Percentiles rank a stretch among this genome's conserved stretches.
These are phyloP conservation scores for Calonectria pauciramosa DNA, from an alignment of 2,329 filamentous ascomycete species.

Conservation along the genomic window DNA sequence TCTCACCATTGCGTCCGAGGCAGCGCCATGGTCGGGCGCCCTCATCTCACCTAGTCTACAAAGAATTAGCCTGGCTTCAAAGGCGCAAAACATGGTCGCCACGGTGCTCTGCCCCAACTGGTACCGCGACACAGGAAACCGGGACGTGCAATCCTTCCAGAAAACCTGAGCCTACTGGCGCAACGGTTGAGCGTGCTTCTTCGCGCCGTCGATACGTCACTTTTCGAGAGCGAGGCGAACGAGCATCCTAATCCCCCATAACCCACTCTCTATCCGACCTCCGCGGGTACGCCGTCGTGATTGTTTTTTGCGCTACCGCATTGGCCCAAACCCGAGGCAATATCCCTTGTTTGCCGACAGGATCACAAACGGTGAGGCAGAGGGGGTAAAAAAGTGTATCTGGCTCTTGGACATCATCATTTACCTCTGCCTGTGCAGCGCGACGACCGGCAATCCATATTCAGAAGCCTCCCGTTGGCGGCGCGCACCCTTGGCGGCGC, in stretches of 20 bases:
- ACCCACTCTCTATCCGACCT: slow-evolving; percentile 23
- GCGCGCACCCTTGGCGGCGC: not conserved
- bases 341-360: slow-evolving; percentile 11
- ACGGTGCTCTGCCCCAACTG: slow-evolving; percentile 26
- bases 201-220: slow-evolving; percentile 22
- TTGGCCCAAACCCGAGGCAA: slow-evolving; percentile 22
- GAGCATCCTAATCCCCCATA: slow-evolving; percentile 19
- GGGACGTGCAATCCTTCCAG: slow-evolving; percentile 5
- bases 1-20: slow-evolving; percentile 29
- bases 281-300: slow-evolving; percentile 24
- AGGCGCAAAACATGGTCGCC: slow-evolving; percentile 32
- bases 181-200: slow-evolving; percentile 17
- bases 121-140: slow-evolving; percentile 19
- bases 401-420: not conserved
- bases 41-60: slow-evolving; percentile 13
- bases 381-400: not conserved
- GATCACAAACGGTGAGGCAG: slow-evolving; percentile 1
- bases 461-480: not conserved
- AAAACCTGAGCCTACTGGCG: slow-evolving; percentile 1
- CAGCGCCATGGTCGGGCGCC: slow-evolving; percentile 22
- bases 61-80: slow-evolving; percentile 16
- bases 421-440: not conserved
- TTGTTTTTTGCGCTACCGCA: slow-evolving; percentile 22
- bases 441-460: not conserved
- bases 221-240: slow-evolving; percentile 4